phyloP scores from a whole-genome alignment of 306 rosid species.

The Prosopis cineraria region DNA sequence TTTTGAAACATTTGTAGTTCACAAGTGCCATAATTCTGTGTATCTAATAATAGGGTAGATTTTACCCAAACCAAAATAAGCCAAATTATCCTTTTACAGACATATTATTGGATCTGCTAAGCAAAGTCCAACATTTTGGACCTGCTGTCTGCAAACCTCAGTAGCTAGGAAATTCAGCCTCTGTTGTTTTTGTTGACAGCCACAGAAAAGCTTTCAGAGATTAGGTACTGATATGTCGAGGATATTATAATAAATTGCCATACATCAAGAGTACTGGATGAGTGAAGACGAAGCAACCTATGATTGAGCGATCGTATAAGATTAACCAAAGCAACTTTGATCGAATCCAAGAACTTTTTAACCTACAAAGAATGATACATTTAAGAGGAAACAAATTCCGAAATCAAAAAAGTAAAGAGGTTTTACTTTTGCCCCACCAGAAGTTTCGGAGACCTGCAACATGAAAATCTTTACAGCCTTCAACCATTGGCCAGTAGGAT shows the following conservation, averaged over 20 bases:
- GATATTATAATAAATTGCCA: too few relatives aligned
- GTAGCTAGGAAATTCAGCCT: not conserved
- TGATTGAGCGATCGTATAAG: not conserved
- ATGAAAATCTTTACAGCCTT: not conserved
- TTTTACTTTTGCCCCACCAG: slow-evolving; percentile 27
- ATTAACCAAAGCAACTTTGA: not conserved
- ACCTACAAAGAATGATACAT: slow-evolving; percentile 64
- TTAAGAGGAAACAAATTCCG: slow-evolving; percentile 31
- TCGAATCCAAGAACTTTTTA: slow-evolving; percentile 39
- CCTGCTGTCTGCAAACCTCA: not conserved
- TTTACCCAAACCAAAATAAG: too few relatives aligned
- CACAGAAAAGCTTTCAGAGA: not conserved
- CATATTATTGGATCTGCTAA: too few relatives aligned
- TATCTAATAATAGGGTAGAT: too few relatives aligned
- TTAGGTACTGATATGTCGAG: not conserved
- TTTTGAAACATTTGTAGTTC: too few relatives aligned
- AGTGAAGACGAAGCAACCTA: not conserved
- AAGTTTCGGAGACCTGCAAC: not conserved
- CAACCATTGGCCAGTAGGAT: not conserved
- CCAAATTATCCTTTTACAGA: too few relatives aligned
- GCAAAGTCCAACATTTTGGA: too few relatives aligned
- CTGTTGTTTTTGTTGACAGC: too few relatives aligned
- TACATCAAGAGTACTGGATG: not conserved
- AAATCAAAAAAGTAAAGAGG: slow-evolving; percentile 37
- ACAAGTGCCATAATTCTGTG: too few relatives aligned